Evolutionary conservation across 305 asterid genomes (phyloP), one percentile per base, ranked within the genome.

Genomic region (Fraxinus angustifolia): DNA sequence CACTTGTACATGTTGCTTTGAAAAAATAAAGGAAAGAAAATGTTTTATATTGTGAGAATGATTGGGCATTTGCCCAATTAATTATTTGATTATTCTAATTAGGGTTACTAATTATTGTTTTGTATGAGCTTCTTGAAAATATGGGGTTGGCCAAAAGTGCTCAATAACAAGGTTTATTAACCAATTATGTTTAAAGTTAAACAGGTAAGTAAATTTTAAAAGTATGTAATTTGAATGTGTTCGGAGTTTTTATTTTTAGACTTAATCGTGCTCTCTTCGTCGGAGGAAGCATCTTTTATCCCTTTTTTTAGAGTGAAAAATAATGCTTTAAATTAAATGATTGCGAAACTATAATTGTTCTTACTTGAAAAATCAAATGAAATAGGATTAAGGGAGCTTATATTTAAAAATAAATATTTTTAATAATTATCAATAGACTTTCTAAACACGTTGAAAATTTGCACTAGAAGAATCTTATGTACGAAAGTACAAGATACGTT

Each of bases 41-140:
- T 58, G 58, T 14, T 48, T 82, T 40, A 6, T 71, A 80, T 86
- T 76, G 75, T 78, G 76, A 81, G 80, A 88, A 85, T 88, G 89
- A 88, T 87, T 87, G 88, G 90, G 85, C 88, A 83, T 86, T 86
- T 86, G 78, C 50, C 70, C 70, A 84, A 70, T 78, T 80, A 84
- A 84, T 42, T 77, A 82, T 48, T 40, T 21, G 3, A 58, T 40
- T 23, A 78, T 80, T 76, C 38, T 73, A 30, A n/a, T 78, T 23
- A 75, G 23, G 68, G 12, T 26, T 75, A 33, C 14, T 14, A 45
- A 58, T 14, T n/a, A 23, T 45, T 48, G 26, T 23, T 58, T 6
- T 4, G 68, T 45, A 56, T 17, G 36, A 67, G 35, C 73, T 67
- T 26, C 73, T 67, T 42, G 42, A 75, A 75, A 75, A 45, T 21